A percentile compares a stretch with the other conserved stretches of the same genome.
Evolutionary conservation across 306 rosid species (phyloP).

Genomic region (Quercus dentata): DNA sequence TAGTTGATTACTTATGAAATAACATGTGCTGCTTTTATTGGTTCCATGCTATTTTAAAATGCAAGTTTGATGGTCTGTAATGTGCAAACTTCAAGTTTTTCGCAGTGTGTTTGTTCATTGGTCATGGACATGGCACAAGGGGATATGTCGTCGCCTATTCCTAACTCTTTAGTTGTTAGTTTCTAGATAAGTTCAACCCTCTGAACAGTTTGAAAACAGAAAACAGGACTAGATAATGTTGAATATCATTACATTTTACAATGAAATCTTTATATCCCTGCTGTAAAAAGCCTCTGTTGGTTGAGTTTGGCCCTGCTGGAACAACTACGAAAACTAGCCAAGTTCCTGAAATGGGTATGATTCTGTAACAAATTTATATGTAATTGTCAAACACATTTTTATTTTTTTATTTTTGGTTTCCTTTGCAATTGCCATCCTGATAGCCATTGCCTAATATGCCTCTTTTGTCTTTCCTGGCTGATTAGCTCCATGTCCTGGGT

Average conservation of each 20-base stretch:
- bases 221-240: constrained; percentile 75
- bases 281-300: constrained; percentile 75
- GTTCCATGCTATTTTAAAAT: too few species aligned
- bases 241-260: constrained; percentile 87
- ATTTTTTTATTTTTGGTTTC: too few species aligned
- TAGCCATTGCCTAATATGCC: constrained; percentile 17
- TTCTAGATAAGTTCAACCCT: constrained; percentile 22
- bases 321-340: constrained; percentile 41
- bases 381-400: background rate
- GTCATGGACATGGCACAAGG: constrained; percentile 70
- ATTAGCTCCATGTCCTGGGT: constrained; percentile 80
- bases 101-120: constrained; percentile 89
- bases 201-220: constrained; percentile 48
- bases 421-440: constrained; percentile 7
- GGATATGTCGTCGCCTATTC: constrained; percentile 39
- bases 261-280: constrained; percentile 73
- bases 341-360: constrained; percentile 74
- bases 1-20: too few species aligned
- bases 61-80: too few species aligned
- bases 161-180: background rate
- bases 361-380: constrained; percentile 5
- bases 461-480: constrained; percentile 23
- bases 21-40: too few species aligned
- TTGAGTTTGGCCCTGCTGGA: constrained; percentile 83
- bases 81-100: constrained; percentile 76